Percentiles rank a stretch among this genome's conserved stretches.
These are phyloP conservation scores for Skeletonema potamos DNA, from an alignment of 108 stramenopile species.

Conservation along the genomic window DNA sequence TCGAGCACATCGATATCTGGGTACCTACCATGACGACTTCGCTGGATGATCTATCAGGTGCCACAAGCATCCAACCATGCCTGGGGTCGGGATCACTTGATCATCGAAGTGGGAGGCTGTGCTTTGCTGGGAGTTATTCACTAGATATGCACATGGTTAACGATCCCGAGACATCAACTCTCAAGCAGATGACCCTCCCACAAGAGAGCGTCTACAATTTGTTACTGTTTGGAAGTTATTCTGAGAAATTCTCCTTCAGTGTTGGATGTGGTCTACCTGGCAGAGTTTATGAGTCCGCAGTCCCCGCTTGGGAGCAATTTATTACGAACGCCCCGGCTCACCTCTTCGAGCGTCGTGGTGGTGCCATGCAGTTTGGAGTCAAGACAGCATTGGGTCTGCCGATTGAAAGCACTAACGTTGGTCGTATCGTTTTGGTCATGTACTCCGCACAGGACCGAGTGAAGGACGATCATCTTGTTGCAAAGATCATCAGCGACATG, in stretches of 20 bases:
- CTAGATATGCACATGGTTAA: constrained; percentile 4
- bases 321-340: constrained; percentile 61
- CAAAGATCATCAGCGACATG: constrained; percentile 57
- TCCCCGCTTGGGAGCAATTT: constrained; percentile 73
- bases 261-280: constrained; percentile 85
- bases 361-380: constrained; percentile 78
- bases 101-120: constrained; percentile 49
- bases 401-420: constrained; percentile 75
- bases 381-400: constrained; percentile 83
- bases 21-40: constrained; percentile 47
- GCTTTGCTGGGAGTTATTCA: constrained; percentile 75
- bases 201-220: constrained; percentile 60
- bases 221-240: constrained; percentile 75
- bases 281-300: constrained; percentile 61
- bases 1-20: constrained; percentile 88
- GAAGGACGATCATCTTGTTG: constrained; percentile 64
- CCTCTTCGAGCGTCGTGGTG: constrained; percentile 80
- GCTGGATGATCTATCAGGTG: neutral
- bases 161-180: constrained; percentile 15
- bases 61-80: neutral
- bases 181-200: constrained; percentile 17
- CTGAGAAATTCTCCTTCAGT: constrained; percentile 83
- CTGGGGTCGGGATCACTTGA: neutral
- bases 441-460: constrained; percentile 63
- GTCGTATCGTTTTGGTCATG: constrained; percentile 65